Conservation (phyloP, 1,139 yeast species). For the Lodderomyces theae region DNA sequence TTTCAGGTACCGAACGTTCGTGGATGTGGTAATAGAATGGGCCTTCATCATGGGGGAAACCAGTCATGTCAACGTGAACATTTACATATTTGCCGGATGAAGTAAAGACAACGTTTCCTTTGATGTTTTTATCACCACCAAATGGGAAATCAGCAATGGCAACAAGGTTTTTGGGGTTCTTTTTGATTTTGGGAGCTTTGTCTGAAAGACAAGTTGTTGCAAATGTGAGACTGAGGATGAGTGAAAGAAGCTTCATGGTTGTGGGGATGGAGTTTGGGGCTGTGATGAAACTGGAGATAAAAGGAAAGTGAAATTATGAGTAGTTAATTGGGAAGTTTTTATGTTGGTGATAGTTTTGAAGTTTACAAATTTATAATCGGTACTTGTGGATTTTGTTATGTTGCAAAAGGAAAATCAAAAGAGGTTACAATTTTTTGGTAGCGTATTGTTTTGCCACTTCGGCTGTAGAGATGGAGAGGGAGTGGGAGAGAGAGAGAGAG, state of each 20-base stretch:
- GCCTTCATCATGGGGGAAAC: conserved; percentile 55
- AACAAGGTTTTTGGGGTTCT: conserved; percentile 45
- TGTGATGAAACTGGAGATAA: too few species aligned
- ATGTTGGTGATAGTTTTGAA: too few species aligned
- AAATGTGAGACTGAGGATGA: conserved; percentile 1
- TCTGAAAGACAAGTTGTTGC: conserved; percentile 6
- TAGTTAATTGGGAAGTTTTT: too few species aligned
- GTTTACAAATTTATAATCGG: too few species aligned
- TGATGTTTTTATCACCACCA: conserved; percentile 36
- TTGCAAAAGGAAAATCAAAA: too few species aligned
- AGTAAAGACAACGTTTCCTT: conserved; percentile 52
- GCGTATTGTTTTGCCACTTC: too few species aligned
- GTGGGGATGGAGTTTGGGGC: neutral
- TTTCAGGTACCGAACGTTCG: conserved; percentile 41
- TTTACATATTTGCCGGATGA: conserved; percentile 49
- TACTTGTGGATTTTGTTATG: too few species aligned
- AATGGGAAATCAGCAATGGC: conserved; percentile 59
- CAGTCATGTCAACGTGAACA: conserved; percentile 59
- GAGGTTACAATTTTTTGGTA: too few species aligned
- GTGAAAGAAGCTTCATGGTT: conserved; percentile 7
- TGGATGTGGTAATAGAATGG: conserved; percentile 62
- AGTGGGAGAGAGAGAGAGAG: too few species aligned
- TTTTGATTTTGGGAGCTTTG: conserved; percentile 38
- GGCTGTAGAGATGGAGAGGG: too few species aligned
- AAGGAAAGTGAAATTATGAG: too few species aligned